Evolutionary conservation across 352 stramenopile genomes (phyloP), one percentile per base, ranked within the genome.

Genomic region (Lagenidium giganteum): DNA sequence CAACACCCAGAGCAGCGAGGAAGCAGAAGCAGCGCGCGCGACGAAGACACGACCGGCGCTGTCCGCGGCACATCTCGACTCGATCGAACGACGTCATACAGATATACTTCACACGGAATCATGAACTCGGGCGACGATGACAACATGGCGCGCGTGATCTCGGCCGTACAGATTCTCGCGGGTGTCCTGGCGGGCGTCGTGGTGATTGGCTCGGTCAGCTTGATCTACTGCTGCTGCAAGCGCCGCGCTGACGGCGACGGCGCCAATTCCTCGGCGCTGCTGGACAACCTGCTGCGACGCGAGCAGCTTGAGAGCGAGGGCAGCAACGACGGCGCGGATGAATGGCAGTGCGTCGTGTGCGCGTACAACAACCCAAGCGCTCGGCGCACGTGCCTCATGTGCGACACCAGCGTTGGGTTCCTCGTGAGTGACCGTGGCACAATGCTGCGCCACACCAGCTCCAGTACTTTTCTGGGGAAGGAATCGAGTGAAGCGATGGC

Each of bases 301-400:
- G 74, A 87, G 48, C 61, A 87, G 28, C 54, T 87, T 16, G 70
- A 80, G 30, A 53, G 62, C 47, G 81, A 66, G 47, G 47, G 67
- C 39, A 56, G 79, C 16, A 70, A 77, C 37, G 62, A 67, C 30
- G 72, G 77, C n/a, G 64, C 64, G 17, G 57, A 70, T 25, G 57
- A 63, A 22, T 87, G 75, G 75, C 70, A 85, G 51, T 87, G 75
- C 65, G 61, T 87, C 26, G 70, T 87, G 18, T 87, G 75, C 29
- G 72, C 70, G 22, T 64, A 83, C 51, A 65, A 63, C 11, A 87
- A 87, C 54, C 51, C 39, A 21, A 20, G 55, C 16, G 50, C 38
- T 13, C 59, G 59, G 38, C 75, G 61, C 21, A 54, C 47, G 17
- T 87, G 75, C 35, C 55, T 87, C 43, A 85, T 87, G 72, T 87